phyloP scores from a whole-genome alignment of 768 basidiomycete species.

The Agrocybe praecox region DNA sequence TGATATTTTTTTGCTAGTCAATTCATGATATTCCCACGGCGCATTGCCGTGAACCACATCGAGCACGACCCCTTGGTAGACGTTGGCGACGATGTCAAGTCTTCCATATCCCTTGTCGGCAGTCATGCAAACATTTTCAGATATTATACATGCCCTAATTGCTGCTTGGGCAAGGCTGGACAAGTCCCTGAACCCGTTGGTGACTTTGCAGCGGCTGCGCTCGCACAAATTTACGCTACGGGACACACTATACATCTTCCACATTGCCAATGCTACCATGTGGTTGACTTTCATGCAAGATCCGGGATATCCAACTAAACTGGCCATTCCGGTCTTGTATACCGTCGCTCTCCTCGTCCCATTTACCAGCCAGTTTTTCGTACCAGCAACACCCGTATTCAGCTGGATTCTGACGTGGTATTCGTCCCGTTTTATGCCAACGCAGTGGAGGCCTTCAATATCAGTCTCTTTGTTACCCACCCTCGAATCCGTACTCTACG shows the following conservation, averaged over 20 bases:
- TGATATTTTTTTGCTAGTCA: not conserved
- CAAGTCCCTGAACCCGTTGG: slow-evolving; percentile 70
- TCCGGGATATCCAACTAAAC: slow-evolving; percentile 73
- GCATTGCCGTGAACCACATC: slow-evolving; percentile 16
- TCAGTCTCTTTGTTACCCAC: slow-evolving; percentile 94
- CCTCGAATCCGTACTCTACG: slow-evolving; percentile 92
- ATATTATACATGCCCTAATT: slow-evolving; percentile 47
- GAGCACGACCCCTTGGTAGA: slow-evolving; percentile 12
- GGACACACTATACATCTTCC: slow-evolving; percentile 68
- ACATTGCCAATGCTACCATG: slow-evolving; percentile 61
- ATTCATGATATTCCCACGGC: slow-evolving; percentile 17
- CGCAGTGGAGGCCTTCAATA: slow-evolving; percentile 73
- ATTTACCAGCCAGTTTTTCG: slow-evolving; percentile 87
- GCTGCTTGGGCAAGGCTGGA: slow-evolving; percentile 71
- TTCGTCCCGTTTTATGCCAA: slow-evolving; percentile 84
- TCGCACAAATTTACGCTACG: slow-evolving; percentile 55
- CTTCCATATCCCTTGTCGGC: slow-evolving; percentile 19
- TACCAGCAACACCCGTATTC: slow-evolving; percentile 87
- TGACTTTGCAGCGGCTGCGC: slow-evolving; percentile 62
- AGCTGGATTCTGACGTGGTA: slow-evolving; percentile 88
- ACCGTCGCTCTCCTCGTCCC: slow-evolving; percentile 73
- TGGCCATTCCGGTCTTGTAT: slow-evolving; percentile 77
- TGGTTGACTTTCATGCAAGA: slow-evolving; percentile 75
- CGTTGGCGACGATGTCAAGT: slow-evolving; percentile 19
- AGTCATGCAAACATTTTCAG: slow-evolving; percentile 20